Evolutionary conservation across 768 basidiomycete genomes (phyloP), one percentile per base, ranked within the genome.

Genomic region (Infundibulicybe gibba): DNA sequence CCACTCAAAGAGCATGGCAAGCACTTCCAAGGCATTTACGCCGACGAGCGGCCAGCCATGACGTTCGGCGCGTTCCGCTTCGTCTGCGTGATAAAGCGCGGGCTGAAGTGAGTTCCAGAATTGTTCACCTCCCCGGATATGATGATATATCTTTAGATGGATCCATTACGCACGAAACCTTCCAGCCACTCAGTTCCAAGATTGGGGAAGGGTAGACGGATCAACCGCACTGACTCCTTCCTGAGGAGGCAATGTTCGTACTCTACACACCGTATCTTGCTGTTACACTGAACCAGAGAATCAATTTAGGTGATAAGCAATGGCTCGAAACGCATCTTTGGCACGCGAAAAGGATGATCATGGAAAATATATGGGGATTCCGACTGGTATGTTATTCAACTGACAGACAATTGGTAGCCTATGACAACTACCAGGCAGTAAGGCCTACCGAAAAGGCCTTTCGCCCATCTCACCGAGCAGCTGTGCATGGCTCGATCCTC

Each of bases 291-390:
- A 19, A 14, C 40, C 14, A 37, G 48, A 49, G 30, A 42, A 4
- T 32, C 20, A 10, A 41, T 35, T 2, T 52, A 97, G 94, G 73
- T 25, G 77, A 89, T 53, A 97, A 97, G 63, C 70, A 76, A 11
- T 98, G 95, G 95, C 80, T 99, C 0, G 92, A 95, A 61, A 95
- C 94, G 5, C 97, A 99, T 62, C 66, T 98, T 15, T 98, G 94
- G 92, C 95, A 97, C 57, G 90, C 94, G 1, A 98, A 97, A 65
- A 81, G 97, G 5, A 95, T 95, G 84, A 82, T 86, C 51, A 97
- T 98, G 95, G 77, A 85, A 54, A 85, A 83, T 52, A 75, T 90
- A 64, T 98, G 94, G 94, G 92, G 91, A 0, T 92, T 91, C 61
- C 77, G 91, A 54, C 71, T 99, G 45, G 93, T 91, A 21, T 16